Percentiles rank a stretch among this genome's conserved stretches.
Evolutionary conservation across 768 basidiomycete genomes (phyloP).

Genomic region (Holtermannia corniformis): DNA sequence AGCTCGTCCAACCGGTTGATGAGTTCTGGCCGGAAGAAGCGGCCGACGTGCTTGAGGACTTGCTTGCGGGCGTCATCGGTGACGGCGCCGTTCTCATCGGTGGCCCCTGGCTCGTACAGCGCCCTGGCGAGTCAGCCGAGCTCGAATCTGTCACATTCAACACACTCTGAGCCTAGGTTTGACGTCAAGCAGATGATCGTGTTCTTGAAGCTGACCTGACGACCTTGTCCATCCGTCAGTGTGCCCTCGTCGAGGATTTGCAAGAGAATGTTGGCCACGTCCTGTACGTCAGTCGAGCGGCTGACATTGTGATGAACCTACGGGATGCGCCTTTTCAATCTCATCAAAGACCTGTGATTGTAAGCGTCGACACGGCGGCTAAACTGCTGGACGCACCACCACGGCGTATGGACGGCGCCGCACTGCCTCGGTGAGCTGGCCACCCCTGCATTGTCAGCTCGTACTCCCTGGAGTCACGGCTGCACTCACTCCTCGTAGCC

Average conservation of each 20-base stretch:
- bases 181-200: conserved; percentile 86
- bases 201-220: conserved; percentile 90
- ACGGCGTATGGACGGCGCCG: conserved; percentile 83
- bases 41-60: conserved; percentile 64
- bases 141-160: conserved; percentile 48
- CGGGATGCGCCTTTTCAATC: conserved; percentile 81
- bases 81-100: conserved; percentile 55
- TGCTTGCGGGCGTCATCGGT: conserved; percentile 54
- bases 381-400: too few species aligned
- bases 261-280: conserved; percentile 79
- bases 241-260: conserved; percentile 86
- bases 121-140: conserved; percentile 7
- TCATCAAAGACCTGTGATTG: conserved; percentile 52
- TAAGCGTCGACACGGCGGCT: too few species aligned
- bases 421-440: conserved; percentile 83
- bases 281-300: conserved; percentile 42
- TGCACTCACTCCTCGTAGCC: conserved; percentile 58
- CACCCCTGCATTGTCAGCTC: conserved; percentile 42
- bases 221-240: conserved; percentile 82
- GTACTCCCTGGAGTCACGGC: background rate
- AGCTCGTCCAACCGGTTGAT: conserved; percentile 68
- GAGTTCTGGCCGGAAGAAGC: conserved; percentile 81
- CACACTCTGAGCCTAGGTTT: conserved; percentile 56
- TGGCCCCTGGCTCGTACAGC: conserved; percentile 59
- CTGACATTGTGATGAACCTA: conserved; percentile 39